These are phyloP conservation scores for Jaltomata sinuosa DNA, from an alignment of 257 asterid species.

Conservation along the genomic window DNA sequence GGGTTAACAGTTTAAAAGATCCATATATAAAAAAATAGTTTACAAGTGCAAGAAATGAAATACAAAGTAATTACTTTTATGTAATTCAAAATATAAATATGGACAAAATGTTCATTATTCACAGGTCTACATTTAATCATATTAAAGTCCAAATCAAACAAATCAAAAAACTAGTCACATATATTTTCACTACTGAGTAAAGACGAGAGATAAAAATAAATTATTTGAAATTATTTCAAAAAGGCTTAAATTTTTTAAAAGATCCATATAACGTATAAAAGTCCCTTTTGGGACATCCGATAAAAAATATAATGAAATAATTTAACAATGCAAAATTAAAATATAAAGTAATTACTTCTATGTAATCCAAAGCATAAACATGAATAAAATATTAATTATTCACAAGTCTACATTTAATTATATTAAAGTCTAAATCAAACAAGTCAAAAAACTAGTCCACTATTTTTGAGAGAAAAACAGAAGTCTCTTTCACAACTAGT, in stretches of 20 bases:
- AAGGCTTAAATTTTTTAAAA: too few species aligned
- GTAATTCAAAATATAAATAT: background rate
- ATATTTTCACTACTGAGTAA: background rate
- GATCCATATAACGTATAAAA: too few species aligned
- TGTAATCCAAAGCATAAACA: background rate
- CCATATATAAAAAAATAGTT: background rate
- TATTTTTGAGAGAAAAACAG: background rate
- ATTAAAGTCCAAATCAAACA: background rate
- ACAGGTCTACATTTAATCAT: background rate
- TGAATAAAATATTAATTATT: background rate
- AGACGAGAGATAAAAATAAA: background rate
- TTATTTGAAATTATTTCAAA: too few species aligned
- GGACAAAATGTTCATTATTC: background rate
- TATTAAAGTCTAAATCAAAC: background rate
- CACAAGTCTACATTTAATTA: background rate
- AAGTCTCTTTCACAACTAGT: conserved; percentile 9
- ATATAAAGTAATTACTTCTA: background rate
- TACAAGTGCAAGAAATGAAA: background rate
- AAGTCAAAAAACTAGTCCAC: background rate
- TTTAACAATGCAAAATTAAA: background rate
- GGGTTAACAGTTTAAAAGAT: background rate
- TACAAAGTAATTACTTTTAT: background rate
- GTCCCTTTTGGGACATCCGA: too few species aligned
- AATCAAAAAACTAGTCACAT: background rate
- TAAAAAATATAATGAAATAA: too few species aligned